Conservation (phyloP, 2,329 filamentous ascomycete species). For the Claviceps digitariae region DNA sequence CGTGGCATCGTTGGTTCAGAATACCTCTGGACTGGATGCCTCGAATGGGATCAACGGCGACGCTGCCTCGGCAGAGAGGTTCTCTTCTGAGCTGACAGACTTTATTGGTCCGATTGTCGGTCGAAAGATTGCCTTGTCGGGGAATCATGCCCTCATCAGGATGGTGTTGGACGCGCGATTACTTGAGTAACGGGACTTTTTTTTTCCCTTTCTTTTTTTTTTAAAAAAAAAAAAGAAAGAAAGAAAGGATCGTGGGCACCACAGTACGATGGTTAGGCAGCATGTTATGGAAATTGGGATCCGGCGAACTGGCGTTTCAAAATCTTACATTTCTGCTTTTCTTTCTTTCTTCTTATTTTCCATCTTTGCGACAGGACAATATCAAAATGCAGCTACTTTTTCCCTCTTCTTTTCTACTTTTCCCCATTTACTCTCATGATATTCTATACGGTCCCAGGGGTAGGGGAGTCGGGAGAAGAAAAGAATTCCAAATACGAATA, state of each 20-base stretch:
- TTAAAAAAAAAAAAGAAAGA: too few relatives aligned
- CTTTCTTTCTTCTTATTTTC: not conserved
- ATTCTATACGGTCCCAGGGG: not conserved
- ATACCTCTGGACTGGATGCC: slow-evolving; percentile 14
- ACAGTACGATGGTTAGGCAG: not conserved
- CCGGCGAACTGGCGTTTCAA: slow-evolving; percentile 4
- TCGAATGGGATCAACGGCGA: slow-evolving; percentile 28
- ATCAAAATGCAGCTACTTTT: too few relatives aligned
- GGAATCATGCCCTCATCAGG: slow-evolving; percentile 33
- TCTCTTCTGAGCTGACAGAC: slow-evolving; percentile 33
- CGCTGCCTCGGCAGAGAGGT: slow-evolving; percentile 16
- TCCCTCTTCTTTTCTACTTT: not conserved
- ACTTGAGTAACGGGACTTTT: slow-evolving; percentile 21
- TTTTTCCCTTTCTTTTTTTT: too few relatives aligned
- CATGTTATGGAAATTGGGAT: not conserved
- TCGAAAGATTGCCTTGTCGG: slow-evolving; percentile 30
- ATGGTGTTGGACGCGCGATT: slow-evolving; percentile 41
- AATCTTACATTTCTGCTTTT: not conserved
- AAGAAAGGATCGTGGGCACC: slow-evolving; percentile 10
- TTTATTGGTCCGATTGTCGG: slow-evolving; percentile 43
- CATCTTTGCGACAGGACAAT: not conserved
- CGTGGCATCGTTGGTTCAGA: slow-evolving; percentile 29
- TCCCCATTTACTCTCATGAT: not conserved
- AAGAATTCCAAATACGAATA: too few relatives aligned
- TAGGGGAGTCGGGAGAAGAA: too few relatives aligned